Evolutionary conservation across 441 rosid genomes (phyloP).

Genomic region (Dalechampia spathulata): DNA sequence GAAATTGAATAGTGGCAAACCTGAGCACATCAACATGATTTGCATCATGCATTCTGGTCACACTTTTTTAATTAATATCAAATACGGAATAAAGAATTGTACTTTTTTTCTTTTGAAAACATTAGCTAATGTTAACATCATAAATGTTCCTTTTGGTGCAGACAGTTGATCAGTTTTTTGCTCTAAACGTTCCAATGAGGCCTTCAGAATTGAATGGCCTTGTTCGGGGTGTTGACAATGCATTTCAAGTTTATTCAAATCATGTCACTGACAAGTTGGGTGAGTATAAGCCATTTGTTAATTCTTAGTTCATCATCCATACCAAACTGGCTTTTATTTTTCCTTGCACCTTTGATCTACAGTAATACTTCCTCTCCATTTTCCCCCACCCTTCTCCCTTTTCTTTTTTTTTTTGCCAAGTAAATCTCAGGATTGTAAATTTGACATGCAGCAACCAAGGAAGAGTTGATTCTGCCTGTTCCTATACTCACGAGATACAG

Average conservation of each 20-base stretch:
- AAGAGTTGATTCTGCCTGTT: slow-evolving; percentile 89
- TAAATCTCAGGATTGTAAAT: slow-evolving; percentile 15
- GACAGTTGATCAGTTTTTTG: slow-evolving; percentile 97
- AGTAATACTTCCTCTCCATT: not conserved
- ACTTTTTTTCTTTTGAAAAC: not conserved
- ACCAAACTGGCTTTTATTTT: not conserved
- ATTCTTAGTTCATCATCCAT: slow-evolving; percentile 9
- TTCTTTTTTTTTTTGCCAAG: not conserved
- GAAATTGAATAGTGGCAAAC: not conserved
- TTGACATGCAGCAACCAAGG: slow-evolving; percentile 66
- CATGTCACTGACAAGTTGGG: slow-evolving; percentile 80
- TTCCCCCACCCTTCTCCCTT: not conserved
- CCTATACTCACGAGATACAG: slow-evolving; percentile 89
- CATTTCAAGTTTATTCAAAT: slow-evolving; percentile 88
- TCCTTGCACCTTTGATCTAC: not conserved
- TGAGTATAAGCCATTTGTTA: slow-evolving; percentile 26
- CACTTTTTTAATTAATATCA: not conserved
- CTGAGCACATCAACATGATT: not conserved
- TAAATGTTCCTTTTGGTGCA: slow-evolving; percentile 43
- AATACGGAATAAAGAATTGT: not conserved
- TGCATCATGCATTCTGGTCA: too few relatives aligned
- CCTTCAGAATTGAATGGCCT: slow-evolving; percentile 63
- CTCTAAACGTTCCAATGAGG: slow-evolving; percentile 89
- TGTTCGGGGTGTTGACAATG: slow-evolving; percentile 84
- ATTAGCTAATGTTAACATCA: not conserved